phyloP scores from a whole-genome alignment of 164 flowering plant species.

The Umbilicus rupestris region DNA sequence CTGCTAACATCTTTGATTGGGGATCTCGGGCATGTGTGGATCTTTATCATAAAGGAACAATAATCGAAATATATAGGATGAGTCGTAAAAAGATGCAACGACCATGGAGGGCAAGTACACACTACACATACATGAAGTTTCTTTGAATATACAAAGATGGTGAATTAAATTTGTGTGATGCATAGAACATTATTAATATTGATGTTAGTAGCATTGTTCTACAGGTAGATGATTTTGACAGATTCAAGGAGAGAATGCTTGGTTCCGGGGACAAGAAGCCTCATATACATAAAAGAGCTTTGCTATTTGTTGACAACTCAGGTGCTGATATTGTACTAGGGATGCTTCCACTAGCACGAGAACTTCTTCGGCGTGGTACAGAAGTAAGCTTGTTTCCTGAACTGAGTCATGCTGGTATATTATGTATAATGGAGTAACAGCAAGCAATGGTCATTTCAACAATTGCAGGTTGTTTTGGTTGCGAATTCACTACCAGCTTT shows the following conservation, averaged over 20 bases:
- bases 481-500: constrained; percentile 95
- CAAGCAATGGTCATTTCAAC: constrained; percentile 3
- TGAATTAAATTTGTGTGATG: background rate
- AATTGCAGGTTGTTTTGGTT: constrained; percentile 82
- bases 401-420: background rate
- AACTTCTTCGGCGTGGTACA: constrained; percentile 91
- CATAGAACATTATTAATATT: background rate
- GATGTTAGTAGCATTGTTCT: constrained; percentile 4
- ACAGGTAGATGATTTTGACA: constrained; percentile 93
- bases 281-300: constrained; percentile 64
- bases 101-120: constrained; percentile 81
- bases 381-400: constrained; percentile 44
- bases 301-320: constrained; percentile 96
- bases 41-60: constrained; percentile 93
- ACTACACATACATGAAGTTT: constrained; percentile 11
- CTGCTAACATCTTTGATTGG: constrained; percentile 99
- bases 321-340: constrained; percentile 96
- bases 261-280: constrained; percentile 64
- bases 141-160: background rate
- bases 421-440: background rate
- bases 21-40: constrained; percentile 99
- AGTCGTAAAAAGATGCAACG: constrained; percentile 96
- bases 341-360: constrained; percentile 97
- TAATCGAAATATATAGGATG: constrained; percentile 95
- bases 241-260: constrained; percentile 72